phyloP scores from a whole-genome alignment of 306 rosid species.

The Crotalaria pallida region DNA sequence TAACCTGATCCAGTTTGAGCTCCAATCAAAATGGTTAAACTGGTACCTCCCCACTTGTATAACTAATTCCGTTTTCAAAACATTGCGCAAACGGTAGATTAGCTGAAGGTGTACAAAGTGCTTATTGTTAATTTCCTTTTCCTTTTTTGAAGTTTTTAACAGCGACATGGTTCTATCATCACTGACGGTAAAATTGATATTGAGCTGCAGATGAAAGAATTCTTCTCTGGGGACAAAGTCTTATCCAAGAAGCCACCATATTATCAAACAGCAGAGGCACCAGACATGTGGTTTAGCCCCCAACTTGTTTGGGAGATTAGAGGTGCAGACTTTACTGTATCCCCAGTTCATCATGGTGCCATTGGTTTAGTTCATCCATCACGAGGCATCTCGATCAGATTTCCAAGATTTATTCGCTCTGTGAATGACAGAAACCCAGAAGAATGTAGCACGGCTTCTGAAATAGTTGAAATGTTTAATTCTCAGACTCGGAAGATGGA shows the following conservation, averaged over 20 bases:
- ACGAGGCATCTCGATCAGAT: slow-evolving; percentile 87
- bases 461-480: slow-evolving; percentile 69
- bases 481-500: slow-evolving; percentile 87
- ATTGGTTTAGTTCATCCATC: slow-evolving; percentile 73
- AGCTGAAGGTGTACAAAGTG: neutral
- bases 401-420: slow-evolving; percentile 58
- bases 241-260: slow-evolving; percentile 69
- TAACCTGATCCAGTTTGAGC: neutral
- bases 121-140: neutral
- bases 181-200: slow-evolving; percentile 11
- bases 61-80: neutral
- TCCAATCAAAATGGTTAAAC: neutral
- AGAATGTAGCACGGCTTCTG: slow-evolving; percentile 71
- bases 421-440: slow-evolving; percentile 70
- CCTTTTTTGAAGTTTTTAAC: neutral
- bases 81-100: neutral
- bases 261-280: slow-evolving; percentile 69
- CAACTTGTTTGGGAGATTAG: slow-evolving; percentile 80
- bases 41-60: neutral
- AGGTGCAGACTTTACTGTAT: slow-evolving; percentile 85
- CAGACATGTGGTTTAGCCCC: slow-evolving; percentile 71
- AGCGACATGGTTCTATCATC: slow-evolving; percentile 1
- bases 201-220: slow-evolving; percentile 71
- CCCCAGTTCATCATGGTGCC: slow-evolving; percentile 92
- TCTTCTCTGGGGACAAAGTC: slow-evolving; percentile 60